Evolutionary conservation across 1,284 basidiomycete species (phyloP).

Genomic region (Takashimella koratensis): DNA sequence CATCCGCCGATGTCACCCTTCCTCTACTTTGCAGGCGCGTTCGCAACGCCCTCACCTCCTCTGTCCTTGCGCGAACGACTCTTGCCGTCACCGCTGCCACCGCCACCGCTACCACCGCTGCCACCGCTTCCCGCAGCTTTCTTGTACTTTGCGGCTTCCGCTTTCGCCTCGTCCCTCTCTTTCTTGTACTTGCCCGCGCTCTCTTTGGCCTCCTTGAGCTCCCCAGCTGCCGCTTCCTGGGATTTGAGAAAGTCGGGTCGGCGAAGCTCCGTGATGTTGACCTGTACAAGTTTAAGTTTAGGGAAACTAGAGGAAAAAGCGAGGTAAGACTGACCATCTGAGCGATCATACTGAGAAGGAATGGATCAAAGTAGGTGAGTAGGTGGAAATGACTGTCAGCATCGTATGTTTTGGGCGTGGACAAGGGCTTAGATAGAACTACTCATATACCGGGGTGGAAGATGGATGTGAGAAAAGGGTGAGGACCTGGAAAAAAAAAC

Average conservation of each 20-base stretch:
- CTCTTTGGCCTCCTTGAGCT: background rate
- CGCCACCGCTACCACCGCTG: no score
- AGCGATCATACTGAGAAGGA: constrained; percentile 12
- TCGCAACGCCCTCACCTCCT: no score
- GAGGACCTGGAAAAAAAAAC: constrained; percentile 9
- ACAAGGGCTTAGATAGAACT: no score
- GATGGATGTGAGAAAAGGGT: no score
- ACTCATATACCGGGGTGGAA: no score
- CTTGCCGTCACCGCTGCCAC: no score
- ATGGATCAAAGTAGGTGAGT: background rate
- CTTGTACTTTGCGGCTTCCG: background rate
- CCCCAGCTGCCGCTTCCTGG: background rate
- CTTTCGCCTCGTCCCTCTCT: background rate
- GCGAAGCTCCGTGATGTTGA: background rate
- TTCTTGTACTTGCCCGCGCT: background rate
- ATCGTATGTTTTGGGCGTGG: no score
- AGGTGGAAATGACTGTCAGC: background rate
- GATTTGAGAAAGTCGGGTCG: background rate
- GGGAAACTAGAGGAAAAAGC: background rate
- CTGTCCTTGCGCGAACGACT: no score
- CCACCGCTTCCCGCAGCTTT: background rate
- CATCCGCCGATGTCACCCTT: no score
- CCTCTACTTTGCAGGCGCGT: no score
- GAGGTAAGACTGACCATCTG: background rate
- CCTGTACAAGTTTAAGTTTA: background rate